Evolutionary conservation across 2,329 filamentous ascomycete species (phyloP).

Genomic region (Fusarium incarnatum): DNA sequence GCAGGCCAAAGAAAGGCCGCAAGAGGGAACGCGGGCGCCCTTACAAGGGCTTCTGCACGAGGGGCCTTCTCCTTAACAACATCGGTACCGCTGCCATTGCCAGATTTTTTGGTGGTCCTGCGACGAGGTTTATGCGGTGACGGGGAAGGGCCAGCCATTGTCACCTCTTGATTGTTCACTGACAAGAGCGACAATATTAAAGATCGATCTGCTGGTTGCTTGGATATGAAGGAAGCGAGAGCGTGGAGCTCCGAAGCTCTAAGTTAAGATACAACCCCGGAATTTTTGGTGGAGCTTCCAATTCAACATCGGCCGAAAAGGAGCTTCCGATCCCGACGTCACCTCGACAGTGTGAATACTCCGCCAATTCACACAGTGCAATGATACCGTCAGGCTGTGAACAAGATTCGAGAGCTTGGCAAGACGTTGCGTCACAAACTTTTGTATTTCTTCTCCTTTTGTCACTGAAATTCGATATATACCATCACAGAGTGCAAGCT

Average conservation of each 20-base stretch:
- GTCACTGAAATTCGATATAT: not conserved
- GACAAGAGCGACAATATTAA: slow-evolving; percentile 19
- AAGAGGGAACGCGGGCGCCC: slow-evolving; percentile 83
- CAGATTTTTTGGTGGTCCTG: slow-evolving; percentile 63
- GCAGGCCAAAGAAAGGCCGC: slow-evolving; percentile 96
- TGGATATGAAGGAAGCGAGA: slow-evolving; percentile 27
- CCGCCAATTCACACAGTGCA: slow-evolving; percentile 29
- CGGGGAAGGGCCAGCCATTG: slow-evolving; percentile 65
- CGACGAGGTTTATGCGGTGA: slow-evolving; percentile 71
- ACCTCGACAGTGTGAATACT: slow-evolving; percentile 13
- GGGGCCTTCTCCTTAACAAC: slow-evolving; percentile 46
- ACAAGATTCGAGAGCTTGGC: slow-evolving; percentile 38
- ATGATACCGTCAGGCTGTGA: slow-evolving; percentile 35
- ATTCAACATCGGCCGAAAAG: slow-evolving; percentile 25
- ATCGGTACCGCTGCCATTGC: slow-evolving; percentile 52
- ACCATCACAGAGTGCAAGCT: not conserved
- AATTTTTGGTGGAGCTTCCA: slow-evolving; percentile 40
- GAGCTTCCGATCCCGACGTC: slow-evolving; percentile 41
- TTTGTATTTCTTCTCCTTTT: not conserved
- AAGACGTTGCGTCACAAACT: slow-evolving; percentile 17
- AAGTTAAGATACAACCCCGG: slow-evolving; percentile 26
- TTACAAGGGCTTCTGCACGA: slow-evolving; percentile 59
- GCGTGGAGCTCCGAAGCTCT: slow-evolving; percentile 32
- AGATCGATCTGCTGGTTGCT: slow-evolving; percentile 19
- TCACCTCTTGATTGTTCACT: slow-evolving; percentile 48